phyloP scores from a whole-genome alignment of 2,329 filamentous ascomycete species.

The Proliferodiscus dingleyae region DNA sequence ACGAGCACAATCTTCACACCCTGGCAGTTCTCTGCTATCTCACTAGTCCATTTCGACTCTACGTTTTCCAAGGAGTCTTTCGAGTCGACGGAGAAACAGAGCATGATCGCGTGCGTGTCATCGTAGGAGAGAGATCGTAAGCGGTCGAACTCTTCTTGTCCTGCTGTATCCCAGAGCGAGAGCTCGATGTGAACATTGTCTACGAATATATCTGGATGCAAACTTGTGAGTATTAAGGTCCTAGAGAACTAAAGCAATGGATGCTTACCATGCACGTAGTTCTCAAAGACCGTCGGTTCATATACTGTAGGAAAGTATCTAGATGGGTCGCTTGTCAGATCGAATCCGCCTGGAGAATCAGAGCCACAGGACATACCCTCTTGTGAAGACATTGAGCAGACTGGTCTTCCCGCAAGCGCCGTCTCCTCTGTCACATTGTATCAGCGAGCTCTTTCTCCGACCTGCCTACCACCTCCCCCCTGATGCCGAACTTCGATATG shows the following conservation, averaged over 20 bases:
- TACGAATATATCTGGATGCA: slow-evolving; percentile 83
- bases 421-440: slow-evolving; percentile 62
- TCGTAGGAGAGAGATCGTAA: slow-evolving; percentile 92
- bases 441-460: slow-evolving; percentile 15
- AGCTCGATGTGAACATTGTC: slow-evolving; percentile 96
- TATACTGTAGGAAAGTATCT: slow-evolving; percentile 98
- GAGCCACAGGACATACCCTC: slow-evolving; percentile 59
- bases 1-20: slow-evolving; percentile 93
- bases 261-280: slow-evolving; percentile 87
- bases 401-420: slow-evolving; percentile 97
- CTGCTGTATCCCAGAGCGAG: slow-evolving; percentile 96
- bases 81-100: slow-evolving; percentile 97
- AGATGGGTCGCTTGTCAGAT: slow-evolving; percentile 4
- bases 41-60: slow-evolving; percentile 95
- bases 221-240: slow-evolving; percentile 2
- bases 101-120: slow-evolving; percentile 97
- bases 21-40: slow-evolving; percentile 97
- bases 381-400: slow-evolving; percentile 93
- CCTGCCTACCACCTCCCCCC: neutral
- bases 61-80: slow-evolving; percentile 97
- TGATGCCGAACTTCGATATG: too few relatives aligned
- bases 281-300: slow-evolving; percentile 97
- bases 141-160: slow-evolving; percentile 98
- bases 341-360: neutral
- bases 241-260: neutral